These are phyloP conservation scores for Arthonia radiata DNA, from an alignment of 495 filamentous ascomycete genomes.

Conservation along the genomic window DNA sequence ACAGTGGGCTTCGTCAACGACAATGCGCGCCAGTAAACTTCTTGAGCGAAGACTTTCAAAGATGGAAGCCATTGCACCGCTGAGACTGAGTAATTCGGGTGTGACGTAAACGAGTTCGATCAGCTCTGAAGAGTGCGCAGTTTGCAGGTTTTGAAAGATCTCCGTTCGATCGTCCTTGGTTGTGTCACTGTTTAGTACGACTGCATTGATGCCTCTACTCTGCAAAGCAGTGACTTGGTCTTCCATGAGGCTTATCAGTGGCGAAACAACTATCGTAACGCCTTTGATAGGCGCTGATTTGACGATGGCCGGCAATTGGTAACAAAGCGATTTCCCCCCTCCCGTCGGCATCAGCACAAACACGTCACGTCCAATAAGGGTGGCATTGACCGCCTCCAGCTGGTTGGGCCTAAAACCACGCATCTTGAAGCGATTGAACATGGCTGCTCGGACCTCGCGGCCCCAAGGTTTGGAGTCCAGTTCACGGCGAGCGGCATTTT, in stretches of 20 bases:
- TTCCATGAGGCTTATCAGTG: conserved; percentile 82
- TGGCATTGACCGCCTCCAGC: conserved; percentile 85
- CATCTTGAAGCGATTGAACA: conserved; percentile 62
- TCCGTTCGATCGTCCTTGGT: conserved; percentile 24
- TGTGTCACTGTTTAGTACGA: conserved; percentile 54
- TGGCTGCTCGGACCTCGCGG: conserved; percentile 47
- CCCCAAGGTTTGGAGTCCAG: too few species aligned
- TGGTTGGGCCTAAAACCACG: conserved; percentile 75
- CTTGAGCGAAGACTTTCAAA: conserved; percentile 37
- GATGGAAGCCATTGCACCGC: conserved; percentile 28
- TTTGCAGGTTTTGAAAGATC: conserved; percentile 34
- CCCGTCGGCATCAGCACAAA: conserved; percentile 97
- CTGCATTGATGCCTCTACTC: conserved; percentile 50
- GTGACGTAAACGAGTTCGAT: conserved; percentile 83
- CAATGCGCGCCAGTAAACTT: conserved; percentile 57
- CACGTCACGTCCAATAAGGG: conserved; percentile 58
- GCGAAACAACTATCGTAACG: conserved; percentile 84
- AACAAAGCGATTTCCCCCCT: conserved; percentile 90
- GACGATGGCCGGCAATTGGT: conserved; percentile 81
- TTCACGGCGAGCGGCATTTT: too few species aligned
- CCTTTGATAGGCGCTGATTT: conserved; percentile 55
- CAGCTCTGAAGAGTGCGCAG: conserved; percentile 34
- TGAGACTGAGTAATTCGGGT: conserved; percentile 87
- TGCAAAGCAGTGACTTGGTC: conserved; percentile 72
- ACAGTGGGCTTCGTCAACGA: conserved; percentile 95